phyloP scores from a whole-genome alignment of 495 filamentous ascomycete species.

The Tuber magnatum region DNA sequence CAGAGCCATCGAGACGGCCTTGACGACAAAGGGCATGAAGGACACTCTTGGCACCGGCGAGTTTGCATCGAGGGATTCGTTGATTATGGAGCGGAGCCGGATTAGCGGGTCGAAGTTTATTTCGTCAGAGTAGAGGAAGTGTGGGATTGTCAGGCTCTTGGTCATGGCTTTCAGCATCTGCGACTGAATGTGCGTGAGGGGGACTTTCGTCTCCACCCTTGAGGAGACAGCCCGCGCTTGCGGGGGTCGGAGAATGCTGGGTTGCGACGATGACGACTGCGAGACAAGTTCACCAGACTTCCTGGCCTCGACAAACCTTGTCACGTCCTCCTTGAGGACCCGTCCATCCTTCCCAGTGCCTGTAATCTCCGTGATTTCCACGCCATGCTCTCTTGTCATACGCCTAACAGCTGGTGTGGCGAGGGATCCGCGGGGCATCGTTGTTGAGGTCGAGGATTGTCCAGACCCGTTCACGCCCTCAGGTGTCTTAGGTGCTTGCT shows the following conservation, averaged over 20 bases:
- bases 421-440: conserved; percentile 56
- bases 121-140: conserved; percentile 88
- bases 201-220: conserved; percentile 52
- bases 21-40: conserved; percentile 84
- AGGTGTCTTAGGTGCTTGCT: neutral
- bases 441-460: conserved; percentile 25
- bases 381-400: conserved; percentile 64
- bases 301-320: conserved; percentile 52
- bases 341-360: conserved; percentile 90
- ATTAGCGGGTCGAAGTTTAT: conserved; percentile 67
- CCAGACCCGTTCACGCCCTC: conserved; percentile 1
- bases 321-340: conserved; percentile 90
- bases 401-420: conserved; percentile 93
- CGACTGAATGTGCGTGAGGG: conserved; percentile 69
- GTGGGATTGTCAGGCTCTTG: conserved; percentile 75
- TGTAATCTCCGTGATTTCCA: conserved; percentile 66
- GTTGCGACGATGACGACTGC: conserved; percentile 11
- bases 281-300: conserved; percentile 20
- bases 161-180: conserved; percentile 99
- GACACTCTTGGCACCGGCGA: conserved; percentile 56
- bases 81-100: conserved; percentile 62
- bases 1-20: conserved; percentile 81
- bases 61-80: conserved; percentile 45
- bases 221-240: conserved; percentile 15
- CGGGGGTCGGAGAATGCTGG: conserved; percentile 15